Base-by-base conservation (phyloP, 2,329 filamentous ascomycete genomes). In the Aureobasidium sp. region DNA sequence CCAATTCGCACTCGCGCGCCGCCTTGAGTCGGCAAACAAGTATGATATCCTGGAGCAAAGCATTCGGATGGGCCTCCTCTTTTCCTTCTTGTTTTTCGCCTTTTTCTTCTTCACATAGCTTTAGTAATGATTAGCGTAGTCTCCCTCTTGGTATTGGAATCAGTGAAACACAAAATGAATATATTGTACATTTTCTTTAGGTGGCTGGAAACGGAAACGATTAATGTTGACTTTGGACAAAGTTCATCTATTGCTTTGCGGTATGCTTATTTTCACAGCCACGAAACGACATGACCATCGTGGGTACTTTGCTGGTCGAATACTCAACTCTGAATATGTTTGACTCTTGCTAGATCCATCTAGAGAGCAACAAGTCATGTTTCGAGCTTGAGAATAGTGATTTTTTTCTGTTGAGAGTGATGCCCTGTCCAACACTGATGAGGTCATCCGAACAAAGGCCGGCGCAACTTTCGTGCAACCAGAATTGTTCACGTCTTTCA, bases 41-140 rank as follows among this genome's bases (percentile, higher is more conserved):
- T 50, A 61, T 53, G 59, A 61, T 61, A 54, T 61, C 49, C 49
- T 61, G 44, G 48, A 60, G 57, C 35, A 50, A 35, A 39, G 45
- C 57, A 60, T 60, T 59, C 27, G 35, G 57, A 40, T 31, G 42
- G 33, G 56, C 12, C n/a, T 44, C 22, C 8, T 45, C 29, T 35
- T 47, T 58, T 44, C 7, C 24, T 29, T 22, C 33, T 48, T 19
- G 11, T 7, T 19, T 35, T 22, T 57, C 29, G 27, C 19, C 12
- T n/a, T 59, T 49, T 40, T 27, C 29, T 59, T 48, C 19, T 40
- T 42, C 45, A 60, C 44, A 50, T 60, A 49, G 35, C 57, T 50
- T n/a, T 60, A 60, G 45, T 60, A 60, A 50, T 49, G 45, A 49
- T 50, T 50, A 60, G 57, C 57, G 37, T 60, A 40, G 44, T 60